Evolutionary conservation across 164 flowering plant species (phyloP), one percentile per base, ranked within the genome.

Genomic region (Vitis riparia): DNA sequence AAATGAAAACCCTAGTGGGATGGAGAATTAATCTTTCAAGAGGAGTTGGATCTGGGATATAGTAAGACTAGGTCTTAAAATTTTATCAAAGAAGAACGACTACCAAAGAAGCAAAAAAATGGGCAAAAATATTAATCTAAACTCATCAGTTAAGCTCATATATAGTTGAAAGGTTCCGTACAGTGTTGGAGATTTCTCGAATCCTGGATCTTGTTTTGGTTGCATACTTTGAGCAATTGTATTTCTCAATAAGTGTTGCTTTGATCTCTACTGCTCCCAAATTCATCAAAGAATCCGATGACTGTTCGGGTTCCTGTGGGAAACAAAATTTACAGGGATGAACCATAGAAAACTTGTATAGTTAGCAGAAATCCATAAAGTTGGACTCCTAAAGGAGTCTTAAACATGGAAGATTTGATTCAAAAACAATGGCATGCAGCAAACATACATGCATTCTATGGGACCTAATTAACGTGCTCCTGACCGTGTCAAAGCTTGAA

Each of bases 401-500:
- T 37, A 37, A 6, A 37, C 44, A 37, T 37, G 44, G 44, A 37
- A 37, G 44, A 37, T 37, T 37, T 6, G 0, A 37, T 37, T 37
- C 0, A 3, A 37, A 37, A 37, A 37, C 44, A 37, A 37, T 37
- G 44, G 44, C 44, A 37, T 9, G 17, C 30, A 14, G n/a, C 5
- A 6, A 3, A 61, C 71, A 14, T 69, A 64, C 70, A 32, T 10
- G 15, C 27, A 37, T 8, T 32, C 17, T 66, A 32, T 55, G 44
- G 29, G 75, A 70, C 9, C 30, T 27, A 14, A 8, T 13, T 16
- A 73, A 62, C 12, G 69, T 67, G 15, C 65, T 58, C 0, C 27
- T 37, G 0, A 78, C 23, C 4, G 15, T 19, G 63, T 78, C 73
- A 23, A 78, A 78, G 32, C 75, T 78, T 8, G 78, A 71, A 66